Conservation (phyloP, 2,329 filamentous ascomycete species). For the Capronia coronata region DNA sequence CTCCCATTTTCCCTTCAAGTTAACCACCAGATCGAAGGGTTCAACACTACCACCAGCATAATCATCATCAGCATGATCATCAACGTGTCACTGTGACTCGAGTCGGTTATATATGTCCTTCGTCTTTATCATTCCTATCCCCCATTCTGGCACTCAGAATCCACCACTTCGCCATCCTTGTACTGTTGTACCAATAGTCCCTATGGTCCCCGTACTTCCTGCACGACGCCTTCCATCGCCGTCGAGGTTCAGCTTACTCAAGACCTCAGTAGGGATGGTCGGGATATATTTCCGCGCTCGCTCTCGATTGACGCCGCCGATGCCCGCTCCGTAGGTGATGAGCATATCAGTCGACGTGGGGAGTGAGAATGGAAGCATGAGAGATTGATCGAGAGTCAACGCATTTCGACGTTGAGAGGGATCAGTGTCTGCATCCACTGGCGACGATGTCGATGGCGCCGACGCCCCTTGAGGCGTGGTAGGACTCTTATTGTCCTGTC, state of each 20-base stretch:
- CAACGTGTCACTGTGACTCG: neutral
- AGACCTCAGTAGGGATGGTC: slow-evolving; percentile 86
- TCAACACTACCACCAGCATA: no score
- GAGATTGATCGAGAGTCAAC: slow-evolving; percentile 75
- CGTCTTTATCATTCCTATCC: neutral
- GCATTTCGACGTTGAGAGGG: slow-evolving; percentile 24
- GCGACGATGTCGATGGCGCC: slow-evolving; percentile 17
- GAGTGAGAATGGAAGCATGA: slow-evolving; percentile 91
- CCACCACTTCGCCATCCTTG: slow-evolving; percentile 18
- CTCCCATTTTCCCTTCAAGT: no score
- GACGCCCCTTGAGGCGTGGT: slow-evolving; percentile 12
- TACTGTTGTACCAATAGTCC: slow-evolving; percentile 20
- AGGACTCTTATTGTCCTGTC: slow-evolving; percentile 15
- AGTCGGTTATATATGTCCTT: neutral
- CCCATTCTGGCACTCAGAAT: slow-evolving; percentile 4
- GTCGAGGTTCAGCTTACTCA: slow-evolving; percentile 60
- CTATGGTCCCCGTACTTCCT: slow-evolving; percentile 19
- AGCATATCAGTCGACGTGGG: slow-evolving; percentile 97
- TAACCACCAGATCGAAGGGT: no score
- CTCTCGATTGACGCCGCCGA: slow-evolving; percentile 86
- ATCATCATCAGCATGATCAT: no score
- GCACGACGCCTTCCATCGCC: slow-evolving; percentile 15
- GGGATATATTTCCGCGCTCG: slow-evolving; percentile 92
- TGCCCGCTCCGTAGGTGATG: slow-evolving; percentile 86
- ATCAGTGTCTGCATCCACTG: slow-evolving; percentile 25